Conservation (phyloP, 2,329 filamentous ascomycete species). For the Botrytis fabae region DNA sequence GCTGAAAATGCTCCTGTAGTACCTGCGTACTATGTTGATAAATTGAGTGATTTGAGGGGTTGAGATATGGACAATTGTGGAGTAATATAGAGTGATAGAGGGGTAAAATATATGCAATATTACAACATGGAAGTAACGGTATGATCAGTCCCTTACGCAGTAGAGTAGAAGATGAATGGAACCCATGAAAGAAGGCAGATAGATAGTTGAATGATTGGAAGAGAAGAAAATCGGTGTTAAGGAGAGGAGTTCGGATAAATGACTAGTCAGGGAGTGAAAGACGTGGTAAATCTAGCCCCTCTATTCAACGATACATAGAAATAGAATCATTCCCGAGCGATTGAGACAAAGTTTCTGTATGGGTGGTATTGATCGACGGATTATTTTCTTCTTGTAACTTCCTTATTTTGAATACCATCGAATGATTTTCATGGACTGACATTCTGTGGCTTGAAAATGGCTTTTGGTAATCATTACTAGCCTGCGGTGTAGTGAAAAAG, state of each 20-base stretch:
- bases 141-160: neutral
- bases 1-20: constrained; percentile 66
- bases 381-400: neutral
- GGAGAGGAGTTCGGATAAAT: neutral
- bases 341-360: neutral
- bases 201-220: constrained; percentile 1
- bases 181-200: neutral
- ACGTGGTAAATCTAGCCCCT: constrained; percentile 3
- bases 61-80: constrained; percentile 24
- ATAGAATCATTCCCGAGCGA: neutral
- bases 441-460: neutral
- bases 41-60: constrained; percentile 71
- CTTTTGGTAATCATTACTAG: neutral
- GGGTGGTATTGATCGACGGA: neutral
- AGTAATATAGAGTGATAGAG: neutral
- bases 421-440: neutral
- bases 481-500: neutral
- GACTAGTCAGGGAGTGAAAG: neutral
- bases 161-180: neutral
- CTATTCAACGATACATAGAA: neutral
- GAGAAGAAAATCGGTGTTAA: neutral
- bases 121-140: neutral
- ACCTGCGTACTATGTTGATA: constrained; percentile 82
- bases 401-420: neutral
- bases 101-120: neutral